Base-by-base conservation (phyloP, 1,284 basidiomycete genomes). In the Omphalotus olearius region DNA sequence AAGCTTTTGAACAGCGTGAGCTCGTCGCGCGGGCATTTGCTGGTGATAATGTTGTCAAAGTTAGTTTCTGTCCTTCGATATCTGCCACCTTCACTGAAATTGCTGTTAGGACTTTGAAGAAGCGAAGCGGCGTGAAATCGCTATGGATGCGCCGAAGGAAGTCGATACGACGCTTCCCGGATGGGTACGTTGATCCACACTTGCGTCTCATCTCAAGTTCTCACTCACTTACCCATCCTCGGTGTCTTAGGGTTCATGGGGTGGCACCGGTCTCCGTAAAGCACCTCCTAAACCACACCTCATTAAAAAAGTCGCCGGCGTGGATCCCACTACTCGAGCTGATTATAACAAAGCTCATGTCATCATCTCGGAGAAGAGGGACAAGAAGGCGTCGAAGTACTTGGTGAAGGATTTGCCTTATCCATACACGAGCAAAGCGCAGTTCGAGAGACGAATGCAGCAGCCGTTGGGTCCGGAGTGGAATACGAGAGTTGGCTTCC, bases 1-100 rank as follows among this genome's bases (percentile, higher is more conserved):
- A 75, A 45, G 86, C 87, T 0, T 90, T 94, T 65, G 76, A 88
- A 64, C 93, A 97, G 66, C 79, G 89, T 20, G 90, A 97, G 57
- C 76, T 99, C 4, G 94, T 99, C 6, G 89, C 93, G 0, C 82
- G 87, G 55, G 97, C 96, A 0, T 99, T 99, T 72, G 96, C 96
- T 0, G 93, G 92, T 1, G 96, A 99, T 67, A 91, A 98, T 62
- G 96, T 98, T 10, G 85, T 96, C 0, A 81, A 88, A 66, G 91
- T 91, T 61, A 20, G 79, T 59, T 6, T 35, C 2, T 44, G 14
- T 33, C 7, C 13, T 33, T 33, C 9, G 7, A 3, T 9, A 33
- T 33, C 7, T 33, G 2, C 4, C 30, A 10, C 3, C 9, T 7
- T 33, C 30, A 33, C 30, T 20, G 30, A 36, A 39, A 45, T 35